Conservation (phyloP, 306 rosid species). For the Vigna radiata region DNA sequence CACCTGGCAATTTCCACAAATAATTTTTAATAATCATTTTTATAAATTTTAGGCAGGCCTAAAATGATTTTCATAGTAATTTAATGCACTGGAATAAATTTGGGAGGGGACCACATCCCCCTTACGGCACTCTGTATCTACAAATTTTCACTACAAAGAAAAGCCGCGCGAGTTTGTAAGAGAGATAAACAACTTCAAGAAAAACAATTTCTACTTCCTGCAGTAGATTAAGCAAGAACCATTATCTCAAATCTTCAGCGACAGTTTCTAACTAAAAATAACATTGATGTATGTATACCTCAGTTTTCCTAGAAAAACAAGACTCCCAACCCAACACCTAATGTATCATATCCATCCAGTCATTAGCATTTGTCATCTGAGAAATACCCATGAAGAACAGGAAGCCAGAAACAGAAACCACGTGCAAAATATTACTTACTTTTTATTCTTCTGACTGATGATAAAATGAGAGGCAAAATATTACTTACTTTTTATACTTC, state of each 20-base stretch:
- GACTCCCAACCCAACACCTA: slow-evolving; percentile 8
- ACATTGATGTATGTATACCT: neutral
- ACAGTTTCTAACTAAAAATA: slow-evolving; percentile 20
- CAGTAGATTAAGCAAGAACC: neutral
- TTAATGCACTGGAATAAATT: too few species aligned
- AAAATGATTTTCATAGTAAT: too few species aligned
- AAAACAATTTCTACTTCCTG: neutral
- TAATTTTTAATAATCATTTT: too few species aligned
- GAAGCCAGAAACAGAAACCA: slow-evolving; percentile 34
- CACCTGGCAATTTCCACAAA: neutral
- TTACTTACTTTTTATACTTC: slow-evolving; percentile 5
- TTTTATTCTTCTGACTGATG: neutral
- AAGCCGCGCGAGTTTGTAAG: neutral
- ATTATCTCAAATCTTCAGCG: slow-evolving; percentile 8
- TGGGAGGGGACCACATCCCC: neutral
- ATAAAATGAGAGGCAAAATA: neutral
- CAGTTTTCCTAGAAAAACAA: slow-evolving; percentile 11
- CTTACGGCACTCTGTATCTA: neutral
- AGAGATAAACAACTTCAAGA: slow-evolving; percentile 24
- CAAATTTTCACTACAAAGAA: slow-evolving; percentile 24
- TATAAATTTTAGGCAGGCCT: neutral
- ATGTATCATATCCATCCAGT: neutral
- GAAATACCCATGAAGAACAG: slow-evolving; percentile 32
- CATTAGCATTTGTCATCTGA: slow-evolving; percentile 9
- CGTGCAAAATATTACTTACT: neutral